Conservation (phyloP, 2,329 filamentous ascomycete species). For the Pyrenochaeta sp. region DNA sequence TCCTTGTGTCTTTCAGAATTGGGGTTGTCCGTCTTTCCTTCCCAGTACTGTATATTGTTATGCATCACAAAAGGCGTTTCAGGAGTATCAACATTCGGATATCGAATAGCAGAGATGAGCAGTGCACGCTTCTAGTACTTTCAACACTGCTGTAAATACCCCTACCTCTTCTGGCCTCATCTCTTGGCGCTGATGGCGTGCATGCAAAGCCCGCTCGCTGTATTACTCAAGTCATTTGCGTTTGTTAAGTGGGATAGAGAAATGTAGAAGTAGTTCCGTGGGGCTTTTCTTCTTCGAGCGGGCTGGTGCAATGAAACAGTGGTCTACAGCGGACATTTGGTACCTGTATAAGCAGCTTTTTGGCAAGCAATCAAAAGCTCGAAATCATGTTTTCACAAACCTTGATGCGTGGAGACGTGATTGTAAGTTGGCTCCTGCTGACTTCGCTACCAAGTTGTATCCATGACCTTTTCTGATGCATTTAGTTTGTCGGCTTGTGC, state of each 20-base stretch:
- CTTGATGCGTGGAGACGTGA: not conserved
- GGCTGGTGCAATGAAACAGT: not conserved
- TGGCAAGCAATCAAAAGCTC: not conserved
- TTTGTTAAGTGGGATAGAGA: conserved; percentile 6
- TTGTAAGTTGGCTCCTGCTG: not conserved
- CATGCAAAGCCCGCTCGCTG: conserved; percentile 4
- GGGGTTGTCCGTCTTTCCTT: conserved; percentile 3
- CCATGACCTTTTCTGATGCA: not conserved
- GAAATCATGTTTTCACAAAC: not conserved
- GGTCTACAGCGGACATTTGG: not conserved
- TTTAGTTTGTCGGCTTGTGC: not conserved
- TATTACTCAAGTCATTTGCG: conserved; percentile 14
- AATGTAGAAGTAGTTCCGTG: not conserved
- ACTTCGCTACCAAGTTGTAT: not conserved
- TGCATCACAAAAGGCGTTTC: conserved; percentile 12
- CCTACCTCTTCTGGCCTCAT: conserved; percentile 8
- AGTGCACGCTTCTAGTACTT: not conserved
- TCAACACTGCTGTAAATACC: conserved; percentile 15
- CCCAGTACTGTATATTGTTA: conserved; percentile 7
- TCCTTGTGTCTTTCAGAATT: conserved; percentile 2
- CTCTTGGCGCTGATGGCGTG: conserved; percentile 1
- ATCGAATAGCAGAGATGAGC: not conserved
- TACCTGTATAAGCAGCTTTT: not conserved
- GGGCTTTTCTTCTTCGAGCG: conserved; percentile 9
- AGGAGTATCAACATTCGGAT: not conserved